Conservation (phyloP, 139 green algal genomes). For the Astrephomene gubernaculifera region DNA sequence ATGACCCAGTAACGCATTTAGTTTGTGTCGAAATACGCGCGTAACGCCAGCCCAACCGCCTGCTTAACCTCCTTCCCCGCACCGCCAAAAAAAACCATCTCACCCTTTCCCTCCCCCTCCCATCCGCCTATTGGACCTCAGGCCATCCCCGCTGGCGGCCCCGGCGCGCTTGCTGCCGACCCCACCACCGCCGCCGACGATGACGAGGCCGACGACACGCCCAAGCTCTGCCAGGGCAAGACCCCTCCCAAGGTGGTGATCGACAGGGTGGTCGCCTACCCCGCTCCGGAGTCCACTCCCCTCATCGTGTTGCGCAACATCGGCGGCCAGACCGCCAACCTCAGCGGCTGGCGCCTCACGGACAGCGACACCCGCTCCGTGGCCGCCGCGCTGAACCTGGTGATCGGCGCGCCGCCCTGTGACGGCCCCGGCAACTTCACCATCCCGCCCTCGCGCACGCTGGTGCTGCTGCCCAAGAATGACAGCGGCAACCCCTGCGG, state of each 20-base stretch:
- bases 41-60: too few relatives aligned
- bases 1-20: too few relatives aligned
- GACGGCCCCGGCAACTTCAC: constrained; percentile 54
- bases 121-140: too few relatives aligned
- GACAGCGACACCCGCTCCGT: constrained; percentile 36
- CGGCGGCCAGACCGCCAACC: constrained; percentile 62
- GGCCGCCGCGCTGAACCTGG: constrained; percentile 13
- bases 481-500: constrained; percentile 63
- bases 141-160: too few relatives aligned
- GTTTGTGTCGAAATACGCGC: too few relatives aligned
- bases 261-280: constrained; percentile 53
- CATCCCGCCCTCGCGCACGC: constrained; percentile 45
- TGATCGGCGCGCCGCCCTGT: constrained; percentile 38
- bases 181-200: background rate
- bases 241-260: constrained; percentile 56
- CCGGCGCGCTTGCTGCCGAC: too few relatives aligned
- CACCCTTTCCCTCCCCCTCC: too few relatives aligned
- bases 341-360: constrained; percentile 60
- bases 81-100: too few relatives aligned
- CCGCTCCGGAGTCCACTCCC: constrained; percentile 1
- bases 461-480: constrained; percentile 48
- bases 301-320: constrained; percentile 62
- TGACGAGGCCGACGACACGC: background rate
- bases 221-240: constrained; percentile 50
- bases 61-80: too few relatives aligned